Base-by-base conservation (phyloP, 2,329 filamentous ascomycete species). In the Neoarthrinium moseri region DNA sequence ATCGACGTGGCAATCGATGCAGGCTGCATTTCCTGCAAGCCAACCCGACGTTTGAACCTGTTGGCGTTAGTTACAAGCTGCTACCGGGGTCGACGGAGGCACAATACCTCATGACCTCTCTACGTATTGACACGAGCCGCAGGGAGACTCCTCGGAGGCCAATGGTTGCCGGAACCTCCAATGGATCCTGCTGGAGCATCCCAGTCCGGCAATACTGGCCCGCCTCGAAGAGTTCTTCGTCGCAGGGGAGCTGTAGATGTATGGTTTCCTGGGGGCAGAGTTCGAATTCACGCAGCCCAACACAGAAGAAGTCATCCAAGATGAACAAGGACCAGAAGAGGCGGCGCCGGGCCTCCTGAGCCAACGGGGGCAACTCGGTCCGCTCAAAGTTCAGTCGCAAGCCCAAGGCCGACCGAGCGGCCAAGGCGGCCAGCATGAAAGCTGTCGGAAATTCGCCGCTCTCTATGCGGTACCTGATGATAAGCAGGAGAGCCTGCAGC, bases 321-420 rank as follows among this genome's bases (percentile, higher is more conserved):
- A 70, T 51, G 49, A 66, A 71, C 6, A 71, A 54, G 1, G 65
- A 64, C 68, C 69, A 72, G 54, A 67, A 66, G 8, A 70, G 54
- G 6, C 69, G 58, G 2, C 69, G 57, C 1, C 68, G 62, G 6
- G 64, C 61, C 52, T 72, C 69, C 42, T 68, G 66, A 1, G 65
- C 61, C 1, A 63, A 55, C 7, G 55, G 54, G 8, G 59, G 56
- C 4, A 69, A 53, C 30, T 65, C 62, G 1, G 63, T 52, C 5
- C 62, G 59, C 46, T 71, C 68, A 40, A 70, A 66, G 48, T 70
- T 71, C 13, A 72, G 53, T 5, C 68, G 64, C 17, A 72, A 57
- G 4, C 64, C 67, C 6, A 64, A 55, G 3, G 67, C 68, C 7
- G 62, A 64, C 11, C 66, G 64, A 43, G 60, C 61, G 3, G 64